Base-by-base conservation (phyloP, 331 rosid species). In the Saraca asoca region DNA sequence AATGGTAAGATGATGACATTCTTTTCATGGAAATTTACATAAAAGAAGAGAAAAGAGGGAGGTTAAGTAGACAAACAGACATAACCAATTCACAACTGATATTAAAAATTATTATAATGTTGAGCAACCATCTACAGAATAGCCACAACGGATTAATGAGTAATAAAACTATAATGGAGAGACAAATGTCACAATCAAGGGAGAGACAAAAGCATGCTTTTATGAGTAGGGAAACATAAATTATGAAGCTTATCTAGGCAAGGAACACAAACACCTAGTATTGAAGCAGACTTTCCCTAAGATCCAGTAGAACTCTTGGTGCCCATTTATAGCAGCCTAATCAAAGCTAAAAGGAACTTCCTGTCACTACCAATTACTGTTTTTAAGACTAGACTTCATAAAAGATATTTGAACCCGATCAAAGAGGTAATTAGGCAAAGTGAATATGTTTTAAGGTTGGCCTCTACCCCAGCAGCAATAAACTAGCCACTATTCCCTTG, bases 21-120 rank as follows among this genome's bases (percentile, higher is more conserved):
- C 45, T 62, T 41, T 43, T 34, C 24, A 58, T 55, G 39, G 38
- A 62, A 16, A 56, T 51, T 14, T 51, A 46, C 33, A 58, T 13
- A 17, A 44, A 48, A 60, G 9, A 37, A 35, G 0, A 5, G 11
- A 31, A 5, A 24, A 42, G 51, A 49, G 12, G 24, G 11, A 57
- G 20, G n/a, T 16, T 11, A 57, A 6, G 34, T 12, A 17, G 14
- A 39, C 14, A 19, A n/a, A 31, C 42, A 63, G 33, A 4, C 16
- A 46, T 7, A 63, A 46, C 31, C 20, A 58, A 38, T 13, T 5
- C 2, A 58, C 49, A 70, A 20, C 42, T 13, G 43, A 34, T 71
- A 61, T 61, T 51, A 51, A 11, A 55, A 19, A 20, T 14, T 46
- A 33, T 17, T 6, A 16, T 37, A 43, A 56, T 17, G 19, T 45